Conservation (phyloP, 148 eudicot species). For the Chenopodium suecicum region DNA sequence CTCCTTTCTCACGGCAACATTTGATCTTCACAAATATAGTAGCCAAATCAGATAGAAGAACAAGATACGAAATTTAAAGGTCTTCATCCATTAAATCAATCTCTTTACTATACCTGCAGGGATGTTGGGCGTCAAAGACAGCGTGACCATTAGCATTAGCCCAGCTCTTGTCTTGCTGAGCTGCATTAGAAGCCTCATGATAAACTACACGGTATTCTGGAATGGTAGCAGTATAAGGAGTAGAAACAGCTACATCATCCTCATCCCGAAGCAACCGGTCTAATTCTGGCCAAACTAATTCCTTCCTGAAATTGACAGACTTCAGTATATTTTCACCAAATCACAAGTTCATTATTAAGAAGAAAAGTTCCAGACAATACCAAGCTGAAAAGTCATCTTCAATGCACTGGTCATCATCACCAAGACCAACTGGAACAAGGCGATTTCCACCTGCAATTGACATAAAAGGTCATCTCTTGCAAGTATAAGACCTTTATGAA, state of each 20-base stretch:
- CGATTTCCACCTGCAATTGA: constrained; percentile 70
- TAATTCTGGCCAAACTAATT: constrained; percentile 87
- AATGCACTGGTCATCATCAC: constrained; percentile 96
- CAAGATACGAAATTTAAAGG: background rate
- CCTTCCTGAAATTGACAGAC: constrained; percentile 53
- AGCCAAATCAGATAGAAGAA: constrained; percentile 18
- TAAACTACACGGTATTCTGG: constrained; percentile 71
- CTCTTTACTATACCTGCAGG: constrained; percentile 59
- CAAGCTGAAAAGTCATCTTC: constrained; percentile 98
- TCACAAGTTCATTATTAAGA: background rate
- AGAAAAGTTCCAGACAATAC: constrained; percentile 33
- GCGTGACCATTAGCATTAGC: constrained; percentile 78
- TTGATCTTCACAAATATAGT: constrained; percentile 41
- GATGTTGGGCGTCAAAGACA: constrained; percentile 84
- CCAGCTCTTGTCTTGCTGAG: constrained; percentile 42
- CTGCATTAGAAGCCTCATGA: constrained; percentile 43
- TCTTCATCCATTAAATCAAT: background rate
- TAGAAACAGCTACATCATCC: constrained; percentile 61
- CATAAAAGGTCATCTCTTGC: background rate
- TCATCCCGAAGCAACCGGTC: constrained; percentile 71
- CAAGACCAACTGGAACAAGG: constrained; percentile 82
- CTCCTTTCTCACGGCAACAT: constrained; percentile 87
- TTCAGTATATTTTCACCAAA: constrained; percentile 3
- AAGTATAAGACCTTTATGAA: background rate
- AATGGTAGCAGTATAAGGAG: constrained; percentile 91